Conservation (phyloP, 768 basidiomycete species). For the Cyathus striatus region DNA sequence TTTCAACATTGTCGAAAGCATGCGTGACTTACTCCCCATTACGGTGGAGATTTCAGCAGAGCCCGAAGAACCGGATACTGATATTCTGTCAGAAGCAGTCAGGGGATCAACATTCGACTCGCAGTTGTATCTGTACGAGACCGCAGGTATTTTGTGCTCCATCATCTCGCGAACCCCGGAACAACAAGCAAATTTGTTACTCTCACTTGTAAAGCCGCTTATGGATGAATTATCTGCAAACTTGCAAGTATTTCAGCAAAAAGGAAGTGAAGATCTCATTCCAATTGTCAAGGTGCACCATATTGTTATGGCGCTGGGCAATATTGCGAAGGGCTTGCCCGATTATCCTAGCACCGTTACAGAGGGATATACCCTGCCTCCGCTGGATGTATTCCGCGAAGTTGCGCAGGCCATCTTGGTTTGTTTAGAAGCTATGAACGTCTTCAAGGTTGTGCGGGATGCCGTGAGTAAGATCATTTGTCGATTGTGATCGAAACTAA, state of each 20-base stretch:
- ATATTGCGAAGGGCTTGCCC: constrained; percentile 94
- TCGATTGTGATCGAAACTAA: neutral
- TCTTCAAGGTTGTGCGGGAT: constrained; percentile 82
- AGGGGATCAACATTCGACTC: constrained; percentile 76
- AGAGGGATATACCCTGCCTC: constrained; percentile 63
- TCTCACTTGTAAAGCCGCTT: constrained; percentile 80
- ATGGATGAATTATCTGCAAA: constrained; percentile 65
- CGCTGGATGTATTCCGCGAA: constrained; percentile 75
- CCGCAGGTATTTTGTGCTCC: constrained; percentile 79
- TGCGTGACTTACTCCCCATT: constrained; percentile 76
- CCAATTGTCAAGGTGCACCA: constrained; percentile 90
- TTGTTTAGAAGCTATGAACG: constrained; percentile 84
- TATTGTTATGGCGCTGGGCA: constrained; percentile 90
- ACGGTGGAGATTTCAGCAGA: constrained; percentile 67
- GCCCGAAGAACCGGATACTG: constrained; percentile 65
- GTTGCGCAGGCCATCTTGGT: constrained; percentile 85
- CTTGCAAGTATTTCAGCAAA: constrained; percentile 47
- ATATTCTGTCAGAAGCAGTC: constrained; percentile 76
- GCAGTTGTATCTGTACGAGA: constrained; percentile 93
- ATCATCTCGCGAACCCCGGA: constrained; percentile 62
- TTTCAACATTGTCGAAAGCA: constrained; percentile 61
- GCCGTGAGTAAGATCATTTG: constrained; percentile 54
- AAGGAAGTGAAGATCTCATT: constrained; percentile 60
- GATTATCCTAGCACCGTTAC: constrained; percentile 73
- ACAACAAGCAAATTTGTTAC: constrained; percentile 61